These are phyloP conservation scores for Blumeria graminis DNA, from an alignment of 2,329 filamentous ascomycete species.

Conservation along the genomic window DNA sequence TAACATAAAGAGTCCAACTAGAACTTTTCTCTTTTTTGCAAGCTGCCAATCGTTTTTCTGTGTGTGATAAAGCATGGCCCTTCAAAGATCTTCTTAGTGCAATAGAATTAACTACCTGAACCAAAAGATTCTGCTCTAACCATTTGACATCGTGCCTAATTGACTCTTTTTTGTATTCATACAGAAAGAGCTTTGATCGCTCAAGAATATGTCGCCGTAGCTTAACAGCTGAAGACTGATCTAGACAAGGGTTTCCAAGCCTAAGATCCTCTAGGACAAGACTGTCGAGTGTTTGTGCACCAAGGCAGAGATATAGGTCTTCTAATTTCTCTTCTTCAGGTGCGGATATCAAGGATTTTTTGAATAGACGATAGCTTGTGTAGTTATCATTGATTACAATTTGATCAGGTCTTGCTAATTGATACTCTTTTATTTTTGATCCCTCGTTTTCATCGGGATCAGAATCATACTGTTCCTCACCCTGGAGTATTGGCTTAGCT, in stretches of 20 bases:
- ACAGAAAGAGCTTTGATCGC: constrained; percentile 68
- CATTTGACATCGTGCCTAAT: constrained; percentile 74
- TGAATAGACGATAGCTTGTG: constrained; percentile 72
- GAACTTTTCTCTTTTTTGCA: constrained; percentile 27
- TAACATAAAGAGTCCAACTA: constrained; percentile 51
- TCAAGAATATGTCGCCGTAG: constrained; percentile 68
- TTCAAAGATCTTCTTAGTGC: constrained; percentile 53
- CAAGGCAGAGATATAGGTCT: constrained; percentile 60
- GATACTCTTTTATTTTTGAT: constrained; percentile 27
- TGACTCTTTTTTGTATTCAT: constrained; percentile 45
- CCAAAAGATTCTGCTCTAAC: constrained; percentile 64
- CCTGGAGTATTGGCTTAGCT: constrained; percentile 1
- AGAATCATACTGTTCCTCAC: constrained; percentile 19
- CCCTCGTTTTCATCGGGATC: constrained; percentile 20
- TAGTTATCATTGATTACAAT: constrained; percentile 73
- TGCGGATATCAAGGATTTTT: constrained; percentile 57
- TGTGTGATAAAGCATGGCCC: constrained; percentile 43
- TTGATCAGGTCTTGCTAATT: constrained; percentile 44
- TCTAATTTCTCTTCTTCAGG: constrained; percentile 79
- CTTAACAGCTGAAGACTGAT: constrained; percentile 43
- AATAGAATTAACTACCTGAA: constrained; percentile 57
- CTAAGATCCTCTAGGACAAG: constrained; percentile 57
- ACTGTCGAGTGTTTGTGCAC: constrained; percentile 49
- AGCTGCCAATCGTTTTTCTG: constrained; percentile 55
- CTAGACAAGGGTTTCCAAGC: constrained; percentile 32